These are phyloP conservation scores for Larix sibirica DNA, from an alignment of 83 land plant species.

Conservation along the genomic window DNA sequence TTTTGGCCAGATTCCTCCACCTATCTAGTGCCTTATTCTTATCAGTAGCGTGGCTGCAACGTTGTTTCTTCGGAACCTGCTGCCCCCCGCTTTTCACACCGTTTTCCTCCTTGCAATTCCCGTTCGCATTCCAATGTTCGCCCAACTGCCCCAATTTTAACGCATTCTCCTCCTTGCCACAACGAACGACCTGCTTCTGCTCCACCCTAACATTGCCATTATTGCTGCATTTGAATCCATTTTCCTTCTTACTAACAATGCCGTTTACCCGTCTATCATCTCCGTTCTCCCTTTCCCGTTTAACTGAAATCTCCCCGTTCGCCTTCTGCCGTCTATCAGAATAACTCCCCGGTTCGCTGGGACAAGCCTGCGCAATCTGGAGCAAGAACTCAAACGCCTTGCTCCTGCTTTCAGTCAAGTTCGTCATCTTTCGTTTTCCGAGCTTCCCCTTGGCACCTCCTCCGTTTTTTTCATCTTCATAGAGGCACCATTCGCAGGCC, in stretches of 20 bases:
- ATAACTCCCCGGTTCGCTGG: neutral
- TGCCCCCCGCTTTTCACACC: neutral
- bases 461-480: constrained; percentile 16
- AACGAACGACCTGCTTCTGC: neutral
- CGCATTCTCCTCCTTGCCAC: neutral
- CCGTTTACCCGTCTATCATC: neutral
- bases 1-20: constrained; percentile 9
- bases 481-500: constrained; percentile 30
- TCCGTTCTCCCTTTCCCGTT: neutral
- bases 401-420: neutral
- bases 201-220: neutral
- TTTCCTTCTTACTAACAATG: neutral
- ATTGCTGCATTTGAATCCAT: neutral
- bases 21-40: constrained; percentile 15
- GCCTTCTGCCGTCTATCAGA: too few relatives aligned
- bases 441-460: neutral
- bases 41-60: neutral
- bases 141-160: neutral
- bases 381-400: constrained; percentile 19
- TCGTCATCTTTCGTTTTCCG: neutral
- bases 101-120: neutral
- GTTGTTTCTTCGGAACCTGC: neutral
- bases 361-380: constrained; percentile 15
- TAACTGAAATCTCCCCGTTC: too few relatives aligned
- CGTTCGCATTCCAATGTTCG: neutral